phyloP scores from a whole-genome alignment of 768 basidiomycete species.

The Boletus patriciae region DNA sequence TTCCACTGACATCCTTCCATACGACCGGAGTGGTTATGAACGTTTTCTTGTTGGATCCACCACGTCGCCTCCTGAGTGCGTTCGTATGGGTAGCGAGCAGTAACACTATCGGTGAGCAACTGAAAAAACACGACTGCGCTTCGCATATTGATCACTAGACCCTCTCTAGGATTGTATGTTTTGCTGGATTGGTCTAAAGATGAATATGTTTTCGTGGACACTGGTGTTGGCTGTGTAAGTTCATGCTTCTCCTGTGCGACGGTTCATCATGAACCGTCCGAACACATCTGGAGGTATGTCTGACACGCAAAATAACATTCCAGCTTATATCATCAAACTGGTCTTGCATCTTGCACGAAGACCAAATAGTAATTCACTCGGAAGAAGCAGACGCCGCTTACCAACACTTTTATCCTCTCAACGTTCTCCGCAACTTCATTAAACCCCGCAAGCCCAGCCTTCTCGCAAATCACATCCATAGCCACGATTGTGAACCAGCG shows the following conservation, averaged over 20 bases:
- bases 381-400: constrained; percentile 65
- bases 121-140: not conserved
- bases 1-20: constrained; percentile 59
- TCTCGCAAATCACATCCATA: constrained; percentile 8
- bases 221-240: constrained; percentile 69
- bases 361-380: constrained; percentile 70
- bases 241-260: not conserved
- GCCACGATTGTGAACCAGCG: constrained; percentile 2
- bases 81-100: constrained; percentile 64
- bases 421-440: constrained; percentile 32
- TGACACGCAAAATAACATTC: not conserved
- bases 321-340: constrained; percentile 71
- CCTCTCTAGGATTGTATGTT: constrained; percentile 58
- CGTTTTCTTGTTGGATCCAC: constrained; percentile 70
- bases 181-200: constrained; percentile 64
- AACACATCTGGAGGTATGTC: not conserved
- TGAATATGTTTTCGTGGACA: constrained; percentile 72
- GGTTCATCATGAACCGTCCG: constrained; percentile 6
- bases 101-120: constrained; percentile 33
- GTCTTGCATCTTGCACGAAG: constrained; percentile 70
- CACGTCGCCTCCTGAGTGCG: constrained; percentile 57
- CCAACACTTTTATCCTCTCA: constrained; percentile 68
- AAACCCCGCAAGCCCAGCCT: constrained; percentile 27
- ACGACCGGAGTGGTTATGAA: constrained; percentile 74
- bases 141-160: not conserved